These are phyloP conservation scores for Pelargonium myrrhifolium DNA, from an alignment of 441 rosid genomes.

Conservation along the genomic window DNA sequence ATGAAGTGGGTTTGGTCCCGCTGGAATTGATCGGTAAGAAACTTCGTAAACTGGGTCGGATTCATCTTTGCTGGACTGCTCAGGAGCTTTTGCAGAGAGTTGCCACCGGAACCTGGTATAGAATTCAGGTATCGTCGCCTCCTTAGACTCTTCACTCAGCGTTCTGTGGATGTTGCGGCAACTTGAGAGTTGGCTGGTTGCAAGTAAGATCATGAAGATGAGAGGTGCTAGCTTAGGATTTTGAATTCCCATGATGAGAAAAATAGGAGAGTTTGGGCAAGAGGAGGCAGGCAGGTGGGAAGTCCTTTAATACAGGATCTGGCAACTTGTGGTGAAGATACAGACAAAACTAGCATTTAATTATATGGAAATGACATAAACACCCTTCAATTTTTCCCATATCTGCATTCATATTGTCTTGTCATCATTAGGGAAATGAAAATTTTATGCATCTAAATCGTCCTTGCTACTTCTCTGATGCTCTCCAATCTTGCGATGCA, in stretches of 20 bases:
- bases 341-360: conserved; percentile 22
- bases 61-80: conserved; percentile 19
- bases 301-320: conserved; percentile 17
- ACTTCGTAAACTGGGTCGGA: conserved; percentile 28
- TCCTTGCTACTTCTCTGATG: background rate
- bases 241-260: conserved; percentile 26
- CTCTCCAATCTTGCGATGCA: background rate
- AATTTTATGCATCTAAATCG: background rate
- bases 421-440: background rate
- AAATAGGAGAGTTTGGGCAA: conserved; percentile 1
- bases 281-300: background rate
- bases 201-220: conserved; percentile 27
- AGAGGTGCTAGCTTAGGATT: conserved; percentile 21
- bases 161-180: conserved; percentile 26
- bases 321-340: conserved; percentile 17
- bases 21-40: conserved; percentile 36
- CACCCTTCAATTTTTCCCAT: conserved; percentile 14
- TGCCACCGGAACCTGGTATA: conserved; percentile 22
- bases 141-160: conserved; percentile 12
- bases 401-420: background rate
- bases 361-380: conserved; percentile 15
- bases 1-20: conserved; percentile 51
- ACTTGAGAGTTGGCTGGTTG: conserved; percentile 26
- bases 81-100: conserved; percentile 27
- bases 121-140: conserved; percentile 11